Evolutionary conservation across 2,329 filamentous ascomycete genomes (phyloP).

Genomic region (Calonectria naviculata): DNA sequence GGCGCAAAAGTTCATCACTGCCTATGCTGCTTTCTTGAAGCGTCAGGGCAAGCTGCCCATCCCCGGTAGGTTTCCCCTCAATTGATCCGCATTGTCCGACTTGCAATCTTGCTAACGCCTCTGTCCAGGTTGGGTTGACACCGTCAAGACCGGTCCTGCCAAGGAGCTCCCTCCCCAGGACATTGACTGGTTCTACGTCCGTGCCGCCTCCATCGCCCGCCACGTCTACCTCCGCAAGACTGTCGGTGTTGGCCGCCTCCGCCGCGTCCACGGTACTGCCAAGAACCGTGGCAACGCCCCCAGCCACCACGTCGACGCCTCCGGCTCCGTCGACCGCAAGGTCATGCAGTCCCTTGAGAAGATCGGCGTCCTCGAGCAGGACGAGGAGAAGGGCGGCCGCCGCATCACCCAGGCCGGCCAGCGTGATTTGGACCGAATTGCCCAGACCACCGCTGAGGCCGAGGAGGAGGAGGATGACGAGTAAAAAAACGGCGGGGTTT

Average conservation of each 20-base stretch:
- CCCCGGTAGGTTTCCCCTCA: conserved; percentile 68
- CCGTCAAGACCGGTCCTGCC: conserved; percentile 96
- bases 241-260: conserved; percentile 96
- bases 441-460: conserved; percentile 81
- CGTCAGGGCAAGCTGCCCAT: conserved; percentile 93
- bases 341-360: conserved; percentile 98
- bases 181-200: conserved; percentile 95
- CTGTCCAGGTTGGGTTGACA: conserved; percentile 91
- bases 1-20: conserved; percentile 90
- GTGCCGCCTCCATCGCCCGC: conserved; percentile 93
- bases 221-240: conserved; percentile 99
- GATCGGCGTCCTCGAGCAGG: conserved; percentile 97
- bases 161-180: conserved; percentile 99
- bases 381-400: conserved; percentile 98
- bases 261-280: conserved; percentile 94
- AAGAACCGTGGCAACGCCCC: conserved; percentile 97
- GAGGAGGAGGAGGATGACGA: conserved; percentile 76
- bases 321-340: conserved; percentile 96
- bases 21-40: conserved; percentile 92
- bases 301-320: conserved; percentile 95
- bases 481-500: conserved; percentile 55
- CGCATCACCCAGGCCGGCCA: conserved; percentile 98
- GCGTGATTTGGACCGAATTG: conserved; percentile 98
- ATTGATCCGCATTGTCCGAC: neutral
- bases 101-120: conserved; percentile 15